These are phyloP conservation scores for Claviceps monticola DNA, from an alignment of 2,329 filamentous ascomycete genomes.

Conservation along the genomic window DNA sequence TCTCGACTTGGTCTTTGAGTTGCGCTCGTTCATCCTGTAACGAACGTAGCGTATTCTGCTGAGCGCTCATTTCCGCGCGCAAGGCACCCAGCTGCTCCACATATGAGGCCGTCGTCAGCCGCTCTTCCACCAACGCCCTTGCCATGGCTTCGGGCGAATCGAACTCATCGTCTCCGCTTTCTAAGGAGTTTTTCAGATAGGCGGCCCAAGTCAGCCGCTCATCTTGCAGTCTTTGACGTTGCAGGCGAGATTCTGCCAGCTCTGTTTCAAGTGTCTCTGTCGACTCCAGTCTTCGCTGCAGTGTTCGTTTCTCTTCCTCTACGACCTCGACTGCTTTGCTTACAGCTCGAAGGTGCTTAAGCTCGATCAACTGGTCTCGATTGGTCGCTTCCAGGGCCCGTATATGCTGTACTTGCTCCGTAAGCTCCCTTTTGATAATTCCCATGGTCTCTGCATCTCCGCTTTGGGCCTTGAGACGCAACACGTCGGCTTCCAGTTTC, in stretches of 20 bases:
- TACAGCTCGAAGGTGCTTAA: slow-evolving; percentile 67
- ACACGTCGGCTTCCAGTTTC: slow-evolving; percentile 66
- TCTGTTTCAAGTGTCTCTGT: slow-evolving; percentile 64
- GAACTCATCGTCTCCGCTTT: slow-evolving; percentile 55
- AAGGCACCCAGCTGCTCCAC: slow-evolving; percentile 66
- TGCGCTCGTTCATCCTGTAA: slow-evolving; percentile 56
- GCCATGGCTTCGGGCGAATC: slow-evolving; percentile 81
- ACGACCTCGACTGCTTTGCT: slow-evolving; percentile 86
- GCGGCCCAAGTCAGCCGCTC: slow-evolving; percentile 78
- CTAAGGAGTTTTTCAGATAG: slow-evolving; percentile 59
- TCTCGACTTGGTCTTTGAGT: slow-evolving; percentile 57
- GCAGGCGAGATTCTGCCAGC: slow-evolving; percentile 64
- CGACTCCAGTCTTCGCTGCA: slow-evolving; percentile 64
- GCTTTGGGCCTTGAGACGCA: slow-evolving; percentile 72
- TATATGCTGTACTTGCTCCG: slow-evolving; percentile 87
- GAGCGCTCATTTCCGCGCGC: slow-evolving; percentile 64
- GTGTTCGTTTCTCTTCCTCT: slow-evolving; percentile 80
- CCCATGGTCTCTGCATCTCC: slow-evolving; percentile 75
- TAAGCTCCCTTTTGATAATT: slow-evolving; percentile 75
- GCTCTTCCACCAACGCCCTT: slow-evolving; percentile 68
- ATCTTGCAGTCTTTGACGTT: slow-evolving; percentile 77
- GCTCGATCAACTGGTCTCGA: slow-evolving; percentile 62
- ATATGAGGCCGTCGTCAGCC: slow-evolving; percentile 66
- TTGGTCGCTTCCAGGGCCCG: slow-evolving; percentile 69
- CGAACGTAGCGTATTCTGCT: slow-evolving; percentile 58